Evolutionary conservation across 768 basidiomycete genomes (phyloP), one percentile per base, ranked within the genome.

Genomic region (Cystofilobasidium bisporidii): DNA sequence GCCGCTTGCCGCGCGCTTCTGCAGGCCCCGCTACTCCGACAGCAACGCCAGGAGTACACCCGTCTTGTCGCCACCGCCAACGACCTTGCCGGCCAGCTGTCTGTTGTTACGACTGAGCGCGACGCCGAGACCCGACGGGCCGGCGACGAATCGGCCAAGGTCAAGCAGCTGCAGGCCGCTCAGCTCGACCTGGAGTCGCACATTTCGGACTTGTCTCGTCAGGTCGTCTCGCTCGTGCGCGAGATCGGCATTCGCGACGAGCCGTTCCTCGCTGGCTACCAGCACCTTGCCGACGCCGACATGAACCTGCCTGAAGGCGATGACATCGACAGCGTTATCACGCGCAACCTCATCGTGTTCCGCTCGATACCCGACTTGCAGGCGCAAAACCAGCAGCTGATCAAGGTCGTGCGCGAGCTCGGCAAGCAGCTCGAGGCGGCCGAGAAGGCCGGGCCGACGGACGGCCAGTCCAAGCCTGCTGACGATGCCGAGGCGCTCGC

Each of bases 21-120:
- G 5, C 71, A 96, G 92, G 91, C 91, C 18, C 94, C 94, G 12
- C 81, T 91, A 30, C 81, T 99, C 11, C 85, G 87, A 20, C 88
- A 94, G 76, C 94, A 97, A 78, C 86, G 89, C 24, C 80, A 81
- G 5, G 93, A 97, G 76, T 92, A 94, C 74, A 87, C 89, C 71
- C 86, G 89, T 22, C 80, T 92, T 15, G 85, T 85, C 72, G 82
- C 83, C 2, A 91, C 94, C 76, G 86, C 89, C 4, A 79, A 85
- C 33, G 86, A 90, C 61, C 84, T 97, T 28, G 86, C 89, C 1
- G 80, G 83, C 17, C 89, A 94, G 70, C 84, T 97, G 9, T 80
- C 89, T 0, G 81, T 84, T 69, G 84, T 87, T 10, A 81, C 92
- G 28, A 73, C 82, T 4, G 88, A 91, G 61, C 87, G 91, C 9